Base-by-base conservation (phyloP, 352 stramenopile species). In the Pythium insidiosum region DNA sequence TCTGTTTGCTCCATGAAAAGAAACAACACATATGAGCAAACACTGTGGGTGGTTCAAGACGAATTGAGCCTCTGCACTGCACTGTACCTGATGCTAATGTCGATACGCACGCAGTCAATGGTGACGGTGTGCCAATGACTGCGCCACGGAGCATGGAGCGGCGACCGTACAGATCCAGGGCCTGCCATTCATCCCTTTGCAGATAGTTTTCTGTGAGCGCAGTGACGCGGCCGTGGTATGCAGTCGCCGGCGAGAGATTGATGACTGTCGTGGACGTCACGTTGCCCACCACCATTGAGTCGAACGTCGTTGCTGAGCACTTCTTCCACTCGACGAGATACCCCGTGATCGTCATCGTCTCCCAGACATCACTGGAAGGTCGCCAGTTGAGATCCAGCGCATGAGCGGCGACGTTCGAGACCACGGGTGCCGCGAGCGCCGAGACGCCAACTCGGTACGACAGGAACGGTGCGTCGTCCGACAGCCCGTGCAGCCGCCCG, bases 241-340 rank as follows among this genome's bases (percentile, higher is more conserved):
- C 47, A 2, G 67, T 88, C 9, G 42, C 60, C 3, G 64, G 65
- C 12, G 54, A 26, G 2, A 97, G 66, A 9, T 65, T 63, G 7
- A 73, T 68, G 7, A 97, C 56, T 13, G 86, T 96, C 5, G 90
- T 97, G 4, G 70, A 89, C n/a, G 88, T 97, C 29, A 97, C 77
- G 43, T 97, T 97, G 2, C 88, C 88, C 16, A 96, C 71, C 7
- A 77, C 50, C 10, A 48, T 39, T 6, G 38, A 26, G 6, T 54
- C 51, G 25, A 79, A 81, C 18, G 10, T 10, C n/a, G 47, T 51
- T 28, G 67, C 58, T 0, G 34, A 28, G 37, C 63, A 82, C 19
- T 34, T 29, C 30, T 79, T 78, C 62, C 73, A 91, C 18, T 52
- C 56, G 11, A 96, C 54, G 5, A 51, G 60, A 50, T 96, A 96